Conservation (phyloP, 1,284 basidiomycete genomes). For the Melampsora americana region DNA sequence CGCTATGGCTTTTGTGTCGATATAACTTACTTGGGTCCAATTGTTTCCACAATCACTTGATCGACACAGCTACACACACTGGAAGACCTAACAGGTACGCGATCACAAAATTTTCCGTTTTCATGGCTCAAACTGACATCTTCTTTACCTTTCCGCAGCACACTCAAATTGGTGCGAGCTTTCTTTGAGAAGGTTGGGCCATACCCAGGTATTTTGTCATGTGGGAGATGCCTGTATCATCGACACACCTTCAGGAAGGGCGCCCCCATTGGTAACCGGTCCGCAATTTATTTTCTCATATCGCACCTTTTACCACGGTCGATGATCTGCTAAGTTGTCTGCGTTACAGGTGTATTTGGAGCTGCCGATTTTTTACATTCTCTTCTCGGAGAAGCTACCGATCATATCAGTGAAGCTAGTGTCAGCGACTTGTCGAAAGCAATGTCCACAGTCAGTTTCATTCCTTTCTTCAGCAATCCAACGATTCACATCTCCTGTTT, state of each 20-base stretch:
- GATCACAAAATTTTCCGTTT: not conserved
- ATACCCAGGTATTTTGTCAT: constrained; percentile 76
- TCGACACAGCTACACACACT: constrained; percentile 36
- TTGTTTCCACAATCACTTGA: constrained; percentile 54
- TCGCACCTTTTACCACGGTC: not conserved
- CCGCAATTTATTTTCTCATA: constrained; percentile 60
- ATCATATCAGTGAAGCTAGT: constrained; percentile 65
- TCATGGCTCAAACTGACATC: not conserved
- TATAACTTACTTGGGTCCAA: constrained; percentile 45
- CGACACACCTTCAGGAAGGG: constrained; percentile 71
- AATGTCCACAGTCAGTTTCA: constrained; percentile 60
- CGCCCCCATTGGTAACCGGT: constrained; percentile 82
- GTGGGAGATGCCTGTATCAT: constrained; percentile 78
- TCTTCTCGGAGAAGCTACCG: constrained; percentile 61
- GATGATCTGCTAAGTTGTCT: constrained; percentile 3
- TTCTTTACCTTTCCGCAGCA: constrained; percentile 4
- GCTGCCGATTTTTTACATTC: constrained; percentile 47
- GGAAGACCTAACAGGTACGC: constrained; percentile 40
- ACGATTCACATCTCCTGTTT: not conserved
- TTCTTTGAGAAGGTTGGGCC: constrained; percentile 68
- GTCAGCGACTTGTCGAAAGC: constrained; percentile 81
- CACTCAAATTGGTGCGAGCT: constrained; percentile 53
- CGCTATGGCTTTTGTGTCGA: not conserved
- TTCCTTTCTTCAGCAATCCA: not conserved
- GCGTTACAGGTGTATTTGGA: constrained; percentile 40